Evolutionary conservation across 305 asterid species (phyloP), one percentile per base, ranked within the genome.

Genomic region (Plantago coronopus): DNA sequence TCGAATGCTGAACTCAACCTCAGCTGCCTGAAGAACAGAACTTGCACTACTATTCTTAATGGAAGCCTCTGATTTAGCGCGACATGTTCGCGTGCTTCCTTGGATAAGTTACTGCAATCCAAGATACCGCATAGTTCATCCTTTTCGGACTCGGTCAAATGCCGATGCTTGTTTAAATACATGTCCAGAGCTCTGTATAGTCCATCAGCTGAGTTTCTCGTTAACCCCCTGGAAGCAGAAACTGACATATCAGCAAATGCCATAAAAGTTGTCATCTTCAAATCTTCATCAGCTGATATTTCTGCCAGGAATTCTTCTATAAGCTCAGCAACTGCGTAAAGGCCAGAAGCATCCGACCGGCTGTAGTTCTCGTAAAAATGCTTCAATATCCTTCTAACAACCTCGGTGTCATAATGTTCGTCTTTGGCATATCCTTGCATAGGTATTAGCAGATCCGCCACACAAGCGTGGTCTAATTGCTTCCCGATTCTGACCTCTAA

Each of bases 401-500:
- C 77, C 47, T 83, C 94, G 0, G 80, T 72, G 44, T 87, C 95
- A 23, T 81, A 86, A 62, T 61, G 70, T 21, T 85, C 91, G 11
- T 78, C 85, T 25, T 64, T 78, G 0, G 86, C 68, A 20, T 83
- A 84, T 34, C 86, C 95, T 43, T 67, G 86, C 15, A 77, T 66
- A 29, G 94, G 91, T 13, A 87, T 71, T 38, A 89, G 38, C 20
- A 93, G 73, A 64, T 87, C 96, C 1, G 73, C 65, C 0, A 75
- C 82, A 0, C 80, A 48, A 12, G 90, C 96, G 42, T 57, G 63
- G 0, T 83, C 88, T 65, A 89, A 66, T n/a, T 85, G 95, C 70
- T 68, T 70, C 47, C 97, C 99, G 7, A 93, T 87, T 73, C 85
- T 79, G 7, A 54, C 18, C 71, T 93, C 97, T 61, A 93, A 54